A percentile compares a stretch with the other conserved stretches of the same genome.
Evolutionary conservation across 2,329 filamentous ascomycete species (phyloP).

Genomic region (Aureobasidium namibiae): DNA sequence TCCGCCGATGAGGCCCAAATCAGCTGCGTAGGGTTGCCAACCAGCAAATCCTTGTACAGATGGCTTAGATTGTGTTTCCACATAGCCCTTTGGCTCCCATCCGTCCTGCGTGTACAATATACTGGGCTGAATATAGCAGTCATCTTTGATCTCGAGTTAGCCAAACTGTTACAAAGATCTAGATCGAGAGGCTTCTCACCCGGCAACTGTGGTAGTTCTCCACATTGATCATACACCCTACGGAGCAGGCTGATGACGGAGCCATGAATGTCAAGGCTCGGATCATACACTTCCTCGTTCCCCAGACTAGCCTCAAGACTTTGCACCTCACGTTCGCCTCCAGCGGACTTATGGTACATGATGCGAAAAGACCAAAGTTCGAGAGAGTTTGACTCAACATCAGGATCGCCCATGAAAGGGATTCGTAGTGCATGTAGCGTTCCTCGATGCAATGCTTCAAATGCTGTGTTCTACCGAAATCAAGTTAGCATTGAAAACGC

Average conservation of each 20-base stretch:
- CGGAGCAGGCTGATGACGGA: neutral
- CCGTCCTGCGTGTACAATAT: neutral
- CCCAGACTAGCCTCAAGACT: neutral
- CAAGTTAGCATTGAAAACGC: constrained; percentile 15
- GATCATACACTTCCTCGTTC: neutral
- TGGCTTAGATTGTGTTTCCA: neutral
- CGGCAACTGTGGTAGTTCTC: neutral
- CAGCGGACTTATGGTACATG: constrained; percentile 20
- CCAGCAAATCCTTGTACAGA: neutral
- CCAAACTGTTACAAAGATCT: too few relatives aligned
- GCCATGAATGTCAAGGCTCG: neutral
- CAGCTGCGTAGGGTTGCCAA: neutral
- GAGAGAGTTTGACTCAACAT: constrained; percentile 29
- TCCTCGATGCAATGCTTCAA: constrained; percentile 34
- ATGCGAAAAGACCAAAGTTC: constrained; percentile 40
- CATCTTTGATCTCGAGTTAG: neutral
- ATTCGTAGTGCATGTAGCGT: constrained; percentile 35
- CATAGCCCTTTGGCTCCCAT: neutral
- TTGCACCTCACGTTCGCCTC: neutral
- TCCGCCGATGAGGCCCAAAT: neutral
- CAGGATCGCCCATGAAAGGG: constrained; percentile 26
- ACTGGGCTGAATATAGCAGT: neutral
- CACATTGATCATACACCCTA: neutral
- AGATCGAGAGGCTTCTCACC: neutral
- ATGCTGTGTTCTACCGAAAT: constrained; percentile 33